These are phyloP conservation scores for Phaeosphaeria sp. DNA, from an alignment of 2,329 filamentous ascomycete species.

Conservation along the genomic window DNA sequence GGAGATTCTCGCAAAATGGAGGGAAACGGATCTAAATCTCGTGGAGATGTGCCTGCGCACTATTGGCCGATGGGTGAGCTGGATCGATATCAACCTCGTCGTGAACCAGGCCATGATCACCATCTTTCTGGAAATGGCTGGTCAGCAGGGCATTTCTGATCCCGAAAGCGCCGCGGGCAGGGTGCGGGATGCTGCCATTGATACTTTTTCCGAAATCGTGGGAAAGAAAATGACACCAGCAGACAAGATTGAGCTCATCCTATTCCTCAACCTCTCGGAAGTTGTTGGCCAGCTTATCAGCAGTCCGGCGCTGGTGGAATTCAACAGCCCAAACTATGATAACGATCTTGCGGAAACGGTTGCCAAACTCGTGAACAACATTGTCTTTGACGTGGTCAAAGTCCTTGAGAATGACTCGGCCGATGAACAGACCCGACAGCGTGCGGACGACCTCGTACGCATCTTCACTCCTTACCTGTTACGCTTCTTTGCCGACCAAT, in stretches of 20 bases:
- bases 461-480: conserved; percentile 86
- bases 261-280: conserved; percentile 83
- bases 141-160: conserved; percentile 67
- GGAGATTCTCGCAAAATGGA: conserved; percentile 82
- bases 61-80: conserved; percentile 97
- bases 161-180: conserved; percentile 69
- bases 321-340: conserved; percentile 85
- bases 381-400: conserved; percentile 83
- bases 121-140: conserved; percentile 84
- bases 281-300: conserved; percentile 86
- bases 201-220: conserved; percentile 94
- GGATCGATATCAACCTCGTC: conserved; percentile 95
- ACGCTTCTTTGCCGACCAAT: conserved; percentile 96
- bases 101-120: conserved; percentile 83
- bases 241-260: conserved; percentile 94
- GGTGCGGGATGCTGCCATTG: conserved; percentile 88
- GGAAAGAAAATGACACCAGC: conserved; percentile 96
- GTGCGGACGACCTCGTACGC: conserved; percentile 81
- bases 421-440: conserved; percentile 69
- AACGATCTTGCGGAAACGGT: conserved; percentile 94
- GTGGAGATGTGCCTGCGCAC: conserved; percentile 88
- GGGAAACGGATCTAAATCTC: conserved; percentile 69
- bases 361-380: conserved; percentile 92
- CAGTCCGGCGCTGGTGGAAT: conserved; percentile 80
- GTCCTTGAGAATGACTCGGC: conserved; percentile 75